Evolutionary conservation across 768 basidiomycete species (phyloP).

Genomic region (Leccinum uliginosum): DNA sequence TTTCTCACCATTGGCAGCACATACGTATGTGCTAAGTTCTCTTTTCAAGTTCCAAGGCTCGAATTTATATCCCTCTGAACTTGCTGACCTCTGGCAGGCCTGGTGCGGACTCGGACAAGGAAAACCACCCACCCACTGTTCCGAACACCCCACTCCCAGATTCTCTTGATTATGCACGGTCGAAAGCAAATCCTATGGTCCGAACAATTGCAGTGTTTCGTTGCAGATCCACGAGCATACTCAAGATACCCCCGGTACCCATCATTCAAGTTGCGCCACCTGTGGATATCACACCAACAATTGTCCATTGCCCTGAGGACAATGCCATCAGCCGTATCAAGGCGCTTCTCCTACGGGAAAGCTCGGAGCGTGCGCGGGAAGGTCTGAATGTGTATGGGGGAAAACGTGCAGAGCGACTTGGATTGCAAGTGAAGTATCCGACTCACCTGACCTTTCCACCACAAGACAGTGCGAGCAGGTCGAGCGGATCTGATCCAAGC

Average conservation of each 20-base stretch:
- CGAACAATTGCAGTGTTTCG: slow-evolving; percentile 17
- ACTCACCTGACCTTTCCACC: neutral
- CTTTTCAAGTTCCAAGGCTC: neutral
- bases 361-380: slow-evolving; percentile 32
- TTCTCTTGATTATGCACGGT: slow-evolving; percentile 17
- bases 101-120: neutral
- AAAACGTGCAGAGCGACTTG: slow-evolving; percentile 3
- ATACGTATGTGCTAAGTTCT: slow-evolving; percentile 6
- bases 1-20: slow-evolving; percentile 10
- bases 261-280: slow-evolving; percentile 61
- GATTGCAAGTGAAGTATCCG: neutral
- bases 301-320: slow-evolving; percentile 33
- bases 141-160: slow-evolving; percentile 25
- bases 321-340: slow-evolving; percentile 41
- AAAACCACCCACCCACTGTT: slow-evolving; percentile 17
- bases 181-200: slow-evolving; percentile 21
- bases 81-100: neutral
- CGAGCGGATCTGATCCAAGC: slow-evolving; percentile 5
- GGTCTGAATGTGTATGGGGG: slow-evolving; percentile 18
- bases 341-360: slow-evolving; percentile 32
- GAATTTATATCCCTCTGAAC: slow-evolving; percentile 6
- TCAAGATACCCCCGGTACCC: slow-evolving; percentile 34
- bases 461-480: slow-evolving; percentile 5
- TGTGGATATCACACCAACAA: slow-evolving; percentile 24
- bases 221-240: neutral